Conservation (phyloP, 305 asterid genomes). For the Rubia tinctorum region DNA sequence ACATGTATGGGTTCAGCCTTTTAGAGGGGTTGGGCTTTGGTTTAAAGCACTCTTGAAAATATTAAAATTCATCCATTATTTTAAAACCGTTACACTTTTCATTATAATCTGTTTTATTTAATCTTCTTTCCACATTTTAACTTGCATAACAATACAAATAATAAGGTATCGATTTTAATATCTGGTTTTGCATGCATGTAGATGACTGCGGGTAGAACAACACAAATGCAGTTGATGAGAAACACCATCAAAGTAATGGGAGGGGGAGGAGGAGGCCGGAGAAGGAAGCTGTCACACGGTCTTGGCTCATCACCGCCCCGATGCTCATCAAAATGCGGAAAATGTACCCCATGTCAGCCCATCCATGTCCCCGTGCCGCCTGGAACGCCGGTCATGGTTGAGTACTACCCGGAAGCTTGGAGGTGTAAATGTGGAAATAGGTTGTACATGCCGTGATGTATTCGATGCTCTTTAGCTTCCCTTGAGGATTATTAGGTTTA, state of each 20-base stretch:
- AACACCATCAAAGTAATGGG: neutral
- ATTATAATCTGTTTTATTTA: no score
- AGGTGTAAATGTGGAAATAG: constrained; percentile 78
- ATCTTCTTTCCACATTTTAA: no score
- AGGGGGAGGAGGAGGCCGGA: constrained; percentile 2
- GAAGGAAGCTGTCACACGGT: constrained; percentile 45
- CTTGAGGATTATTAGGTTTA: no score
- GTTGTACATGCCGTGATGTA: constrained; percentile 58
- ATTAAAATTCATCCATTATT: no score
- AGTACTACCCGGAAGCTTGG: constrained; percentile 91
- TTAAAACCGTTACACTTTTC: no score
- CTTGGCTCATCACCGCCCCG: constrained; percentile 71
- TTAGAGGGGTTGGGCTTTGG: no score
- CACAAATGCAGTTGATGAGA: neutral
- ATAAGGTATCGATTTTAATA: no score
- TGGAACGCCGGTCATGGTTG: constrained; percentile 51
- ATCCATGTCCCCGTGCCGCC: constrained; percentile 71
- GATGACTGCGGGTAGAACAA: constrained; percentile 16
- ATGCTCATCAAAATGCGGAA: constrained; percentile 53
- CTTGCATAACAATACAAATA: no score
- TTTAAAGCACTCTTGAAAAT: no score
- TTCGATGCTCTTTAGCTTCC: neutral
- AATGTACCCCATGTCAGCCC: constrained; percentile 63
- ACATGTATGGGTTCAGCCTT: no score
- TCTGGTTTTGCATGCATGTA: neutral